phyloP scores from a whole-genome alignment of 2,329 filamentous ascomycete species.

The Sporothrix schenckii region DNA sequence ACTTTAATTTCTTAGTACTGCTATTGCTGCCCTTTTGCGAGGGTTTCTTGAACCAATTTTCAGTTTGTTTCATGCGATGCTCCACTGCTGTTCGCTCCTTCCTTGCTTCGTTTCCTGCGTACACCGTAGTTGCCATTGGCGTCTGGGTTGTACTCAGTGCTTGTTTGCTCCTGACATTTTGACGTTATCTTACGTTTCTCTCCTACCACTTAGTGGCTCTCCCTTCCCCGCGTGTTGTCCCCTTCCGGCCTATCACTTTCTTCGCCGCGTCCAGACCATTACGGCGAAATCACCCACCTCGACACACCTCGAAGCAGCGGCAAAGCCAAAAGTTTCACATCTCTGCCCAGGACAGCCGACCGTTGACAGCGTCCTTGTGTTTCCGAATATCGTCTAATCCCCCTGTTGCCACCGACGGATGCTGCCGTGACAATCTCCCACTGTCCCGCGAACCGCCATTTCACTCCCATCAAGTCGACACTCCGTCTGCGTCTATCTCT shows the following conservation, averaged over 20 bases:
- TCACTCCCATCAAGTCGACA: neutral
- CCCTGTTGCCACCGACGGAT: neutral
- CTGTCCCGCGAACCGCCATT: neutral
- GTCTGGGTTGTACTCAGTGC: neutral
- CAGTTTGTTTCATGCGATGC: neutral
- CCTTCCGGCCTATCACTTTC: slow-evolving; percentile 22
- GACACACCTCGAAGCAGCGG: neutral
- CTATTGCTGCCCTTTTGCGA: neutral
- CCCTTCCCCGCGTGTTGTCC: slow-evolving; percentile 21
- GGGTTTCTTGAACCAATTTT: neutral
- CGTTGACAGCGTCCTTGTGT: neutral
- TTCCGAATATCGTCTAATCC: neutral
- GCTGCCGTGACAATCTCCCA: neutral
- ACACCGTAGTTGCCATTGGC: neutral
- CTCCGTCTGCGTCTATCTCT: neutral
- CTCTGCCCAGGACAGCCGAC: slow-evolving; percentile 12
- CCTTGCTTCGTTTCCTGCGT: neutral
- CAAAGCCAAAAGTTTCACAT: slow-evolving; percentile 5
- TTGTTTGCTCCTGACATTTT: neutral
- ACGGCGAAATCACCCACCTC: slow-evolving; percentile 7
- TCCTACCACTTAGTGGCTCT: neutral
- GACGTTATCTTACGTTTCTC: neutral
- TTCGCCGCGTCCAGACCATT: slow-evolving; percentile 13
- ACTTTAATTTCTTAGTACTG: neutral
- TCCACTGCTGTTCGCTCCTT: neutral